Evolutionary conservation across 1,284 basidiomycete species (phyloP).

Genomic region (Phlebopus sp.): DNA sequence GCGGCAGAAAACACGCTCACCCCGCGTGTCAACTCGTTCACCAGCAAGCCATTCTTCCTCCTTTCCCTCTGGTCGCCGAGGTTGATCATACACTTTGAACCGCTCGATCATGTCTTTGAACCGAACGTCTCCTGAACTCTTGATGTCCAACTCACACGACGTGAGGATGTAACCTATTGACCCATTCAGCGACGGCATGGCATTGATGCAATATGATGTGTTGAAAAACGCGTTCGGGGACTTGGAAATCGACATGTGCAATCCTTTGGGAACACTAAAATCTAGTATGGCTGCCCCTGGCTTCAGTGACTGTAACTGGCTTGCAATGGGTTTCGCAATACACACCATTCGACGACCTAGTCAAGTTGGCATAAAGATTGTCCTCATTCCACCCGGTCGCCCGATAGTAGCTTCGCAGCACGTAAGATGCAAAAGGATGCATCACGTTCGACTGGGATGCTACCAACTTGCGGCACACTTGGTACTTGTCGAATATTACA

Average conservation of each 20-base stretch:
- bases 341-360: slow-evolving; percentile 83
- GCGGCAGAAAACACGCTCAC: slow-evolving; percentile 42
- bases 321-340: slow-evolving; percentile 8
- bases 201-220: slow-evolving; percentile 89
- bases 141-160: slow-evolving; percentile 75
- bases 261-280: slow-evolving; percentile 76
- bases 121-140: slow-evolving; percentile 68
- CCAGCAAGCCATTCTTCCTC: slow-evolving; percentile 81
- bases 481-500: too few species aligned
- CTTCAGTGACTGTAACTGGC: slow-evolving; percentile 6
- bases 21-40: slow-evolving; percentile 70
- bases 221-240: slow-evolving; percentile 87
- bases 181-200: slow-evolving; percentile 89
- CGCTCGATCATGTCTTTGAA: slow-evolving; percentile 88
- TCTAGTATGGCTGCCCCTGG: slow-evolving; percentile 70
- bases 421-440: slow-evolving; percentile 86
- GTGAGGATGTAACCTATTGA: slow-evolving; percentile 93
- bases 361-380: slow-evolving; percentile 89
- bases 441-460: slow-evolving; percentile 35
- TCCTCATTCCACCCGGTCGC: slow-evolving; percentile 96
- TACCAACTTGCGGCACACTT: slow-evolving; percentile 14
- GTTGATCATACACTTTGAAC: slow-evolving; percentile 79
- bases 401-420: slow-evolving; percentile 85
- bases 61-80: slow-evolving; percentile 69
- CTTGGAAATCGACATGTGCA: slow-evolving; percentile 83